These are phyloP conservation scores for Globisporangium recalcitrans DNA, from an alignment of 352 stramenopile species.

Conservation along the genomic window DNA sequence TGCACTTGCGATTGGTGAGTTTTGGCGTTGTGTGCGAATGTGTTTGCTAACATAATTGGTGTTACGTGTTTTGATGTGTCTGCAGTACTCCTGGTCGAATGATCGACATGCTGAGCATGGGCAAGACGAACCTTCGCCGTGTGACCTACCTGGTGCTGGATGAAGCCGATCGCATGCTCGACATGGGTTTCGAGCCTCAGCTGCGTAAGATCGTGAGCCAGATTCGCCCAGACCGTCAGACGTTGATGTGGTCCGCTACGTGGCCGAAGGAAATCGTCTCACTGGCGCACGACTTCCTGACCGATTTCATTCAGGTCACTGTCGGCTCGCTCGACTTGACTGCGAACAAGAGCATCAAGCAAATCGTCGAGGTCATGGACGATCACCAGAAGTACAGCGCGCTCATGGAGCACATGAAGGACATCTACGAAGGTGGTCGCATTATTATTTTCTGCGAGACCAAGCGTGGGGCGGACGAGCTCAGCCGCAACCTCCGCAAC, in stretches of 20 bases:
- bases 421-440: conserved; percentile 87
- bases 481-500: conserved; percentile 91
- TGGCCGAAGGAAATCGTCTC: conserved; percentile 98
- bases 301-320: conserved; percentile 96
- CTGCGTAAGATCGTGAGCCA: conserved; percentile 95
- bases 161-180: conserved; percentile 96
- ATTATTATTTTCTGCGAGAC: conserved; percentile 99
- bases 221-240: conserved; percentile 97
- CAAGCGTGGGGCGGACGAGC: conserved; percentile 97
- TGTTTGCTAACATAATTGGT: not conserved
- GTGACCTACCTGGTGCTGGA: conserved; percentile 99
- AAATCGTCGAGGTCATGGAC: conserved; percentile 95
- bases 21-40: not conserved
- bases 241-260: conserved; percentile 98
- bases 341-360: conserved; percentile 98
- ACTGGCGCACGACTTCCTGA: conserved; percentile 96
- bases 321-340: conserved; percentile 94
- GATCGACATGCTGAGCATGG: conserved; percentile 97
- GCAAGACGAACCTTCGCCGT: conserved; percentile 94
- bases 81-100: conserved; percentile 93
- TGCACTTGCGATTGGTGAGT: not conserved
- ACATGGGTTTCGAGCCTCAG: conserved; percentile 95
- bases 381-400: conserved; percentile 95
- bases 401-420: conserved; percentile 79
- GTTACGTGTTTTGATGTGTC: not conserved